Conservation (phyloP, 2,329 filamentous ascomycete genomes). For the Cercospora berteroae region DNA sequence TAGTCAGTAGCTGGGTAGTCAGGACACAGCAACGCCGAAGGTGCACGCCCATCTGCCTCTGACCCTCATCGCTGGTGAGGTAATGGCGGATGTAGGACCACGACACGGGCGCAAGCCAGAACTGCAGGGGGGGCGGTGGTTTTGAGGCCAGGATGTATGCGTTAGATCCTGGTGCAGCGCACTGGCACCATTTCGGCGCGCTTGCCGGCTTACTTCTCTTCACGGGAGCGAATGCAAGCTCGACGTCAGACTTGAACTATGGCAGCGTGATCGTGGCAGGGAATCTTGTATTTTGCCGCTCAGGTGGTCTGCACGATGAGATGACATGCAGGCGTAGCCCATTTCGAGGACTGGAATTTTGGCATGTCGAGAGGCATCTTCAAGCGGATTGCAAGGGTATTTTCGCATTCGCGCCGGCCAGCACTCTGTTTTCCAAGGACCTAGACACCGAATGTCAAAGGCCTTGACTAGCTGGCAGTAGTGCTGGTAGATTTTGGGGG, state of each 20-base stretch:
- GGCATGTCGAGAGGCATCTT: background rate
- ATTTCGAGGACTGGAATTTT: background rate
- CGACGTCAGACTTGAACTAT: background rate
- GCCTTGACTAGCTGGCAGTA: background rate
- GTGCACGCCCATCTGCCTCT: background rate
- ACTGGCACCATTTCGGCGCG: slow-evolving; percentile 2
- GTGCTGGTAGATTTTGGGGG: background rate
- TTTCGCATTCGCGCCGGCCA: background rate
- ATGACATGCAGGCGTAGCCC: background rate
- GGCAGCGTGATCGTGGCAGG: background rate
- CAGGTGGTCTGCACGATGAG: background rate
- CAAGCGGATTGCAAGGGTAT: background rate
- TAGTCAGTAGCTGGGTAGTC: background rate
- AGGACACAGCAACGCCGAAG: background rate
- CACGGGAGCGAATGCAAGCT: background rate
- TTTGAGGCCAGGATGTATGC: background rate
- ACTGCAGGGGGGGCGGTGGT: background rate
- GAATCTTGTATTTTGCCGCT: slow-evolving; percentile 1
- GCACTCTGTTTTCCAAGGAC: background rate
- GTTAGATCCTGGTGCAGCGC: background rate
- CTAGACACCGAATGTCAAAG: background rate
- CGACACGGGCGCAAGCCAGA: background rate
- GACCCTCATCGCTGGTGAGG: background rate
- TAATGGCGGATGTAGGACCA: background rate
- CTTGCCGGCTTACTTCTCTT: background rate